phyloP scores from a whole-genome alignment of 805 yeast species.

The Barnettozyma siamensis region DNA sequence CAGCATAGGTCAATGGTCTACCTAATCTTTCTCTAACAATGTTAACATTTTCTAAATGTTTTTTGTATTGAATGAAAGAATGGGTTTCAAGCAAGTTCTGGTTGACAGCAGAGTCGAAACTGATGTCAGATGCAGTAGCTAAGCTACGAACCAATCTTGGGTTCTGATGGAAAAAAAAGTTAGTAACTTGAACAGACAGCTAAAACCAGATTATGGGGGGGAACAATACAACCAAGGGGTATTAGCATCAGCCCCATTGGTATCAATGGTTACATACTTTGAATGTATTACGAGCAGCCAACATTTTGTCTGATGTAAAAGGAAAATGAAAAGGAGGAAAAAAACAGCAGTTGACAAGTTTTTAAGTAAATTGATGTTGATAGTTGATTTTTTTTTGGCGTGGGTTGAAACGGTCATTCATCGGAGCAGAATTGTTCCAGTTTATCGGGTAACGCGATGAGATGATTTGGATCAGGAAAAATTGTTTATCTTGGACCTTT shows the following conservation, averaged over 20 bases:
- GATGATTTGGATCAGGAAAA: neutral
- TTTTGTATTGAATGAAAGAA: conserved; percentile 88
- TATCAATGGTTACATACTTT: neutral
- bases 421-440: conserved; percentile 2
- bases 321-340: neutral
- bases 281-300: conserved; percentile 11
- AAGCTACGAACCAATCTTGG: conserved; percentile 30
- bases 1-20: conserved; percentile 93
- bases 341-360: conserved; percentile 4
- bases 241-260: too few species aligned
- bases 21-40: conserved; percentile 75
- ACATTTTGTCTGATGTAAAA: conserved; percentile 5
- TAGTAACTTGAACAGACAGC: too few species aligned
- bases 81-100: conserved; percentile 78
- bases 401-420: conserved; percentile 5
- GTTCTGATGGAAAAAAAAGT: conserved; percentile 2
- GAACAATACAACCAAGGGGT: too few species aligned
- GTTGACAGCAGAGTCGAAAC: conserved; percentile 67
- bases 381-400: neutral
- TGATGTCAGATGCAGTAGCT: conserved; percentile 36
- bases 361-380: conserved; percentile 6
- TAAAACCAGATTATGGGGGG: too few species aligned
- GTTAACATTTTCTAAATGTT: conserved; percentile 81
- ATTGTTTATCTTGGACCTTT: too few species aligned
- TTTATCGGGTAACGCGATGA: neutral